Conservation (phyloP, 2,329 filamentous ascomycete species). For the Zymoseptoria pseudotritici region DNA sequence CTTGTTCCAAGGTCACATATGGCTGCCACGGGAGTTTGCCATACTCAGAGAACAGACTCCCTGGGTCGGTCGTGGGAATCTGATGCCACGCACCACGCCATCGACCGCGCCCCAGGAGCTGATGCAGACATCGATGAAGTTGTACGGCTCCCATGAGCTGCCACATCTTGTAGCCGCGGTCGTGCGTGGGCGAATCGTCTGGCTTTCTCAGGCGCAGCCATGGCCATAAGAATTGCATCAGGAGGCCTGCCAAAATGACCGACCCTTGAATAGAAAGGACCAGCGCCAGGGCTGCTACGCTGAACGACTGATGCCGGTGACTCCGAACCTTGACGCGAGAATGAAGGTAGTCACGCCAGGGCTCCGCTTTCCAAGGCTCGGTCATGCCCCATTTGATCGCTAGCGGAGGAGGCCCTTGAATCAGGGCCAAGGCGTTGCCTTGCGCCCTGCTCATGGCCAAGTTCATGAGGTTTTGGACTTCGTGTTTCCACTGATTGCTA, state of each 20-base stretch:
- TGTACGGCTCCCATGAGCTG: background rate
- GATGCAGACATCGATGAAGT: background rate
- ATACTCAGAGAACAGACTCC: background rate
- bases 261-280: background rate
- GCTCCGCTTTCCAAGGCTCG: background rate
- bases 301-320: background rate
- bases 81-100: background rate
- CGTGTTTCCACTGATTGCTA: background rate
- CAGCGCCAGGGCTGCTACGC: background rate
- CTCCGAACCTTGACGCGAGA: background rate
- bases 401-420: background rate
- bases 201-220: background rate
- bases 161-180: background rate
- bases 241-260: background rate
- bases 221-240: background rate
- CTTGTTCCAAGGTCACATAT: background rate
- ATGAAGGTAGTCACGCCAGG: background rate
- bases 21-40: background rate
- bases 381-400: background rate
- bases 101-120: background rate
- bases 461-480: background rate
- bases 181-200: background rate
- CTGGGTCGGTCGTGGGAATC: background rate
- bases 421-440: background rate
- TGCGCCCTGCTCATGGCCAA: background rate